Conservation (phyloP, 371 early-diverging fungal genomes). For the Syncephalastrum monosporum region DNA sequence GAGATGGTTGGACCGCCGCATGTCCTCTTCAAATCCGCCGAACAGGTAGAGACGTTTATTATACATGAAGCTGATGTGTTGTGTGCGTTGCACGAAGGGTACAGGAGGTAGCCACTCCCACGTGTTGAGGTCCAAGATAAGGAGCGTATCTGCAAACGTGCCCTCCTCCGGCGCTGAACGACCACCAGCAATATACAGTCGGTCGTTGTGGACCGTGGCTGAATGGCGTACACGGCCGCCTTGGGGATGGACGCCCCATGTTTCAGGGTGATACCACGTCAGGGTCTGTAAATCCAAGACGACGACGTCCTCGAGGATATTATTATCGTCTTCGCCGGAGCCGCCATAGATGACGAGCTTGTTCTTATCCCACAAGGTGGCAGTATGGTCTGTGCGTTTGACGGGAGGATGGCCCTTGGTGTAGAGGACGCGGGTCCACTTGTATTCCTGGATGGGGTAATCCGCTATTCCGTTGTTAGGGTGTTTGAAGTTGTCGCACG, state of each 20-base stretch:
- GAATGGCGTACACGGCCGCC: conserved; percentile 62
- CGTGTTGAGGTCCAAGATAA: conserved; percentile 58
- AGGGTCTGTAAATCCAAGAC: conserved; percentile 57
- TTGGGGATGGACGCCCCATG: conserved; percentile 47
- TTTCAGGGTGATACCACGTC: conserved; percentile 66
- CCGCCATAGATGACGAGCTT: conserved; percentile 77
- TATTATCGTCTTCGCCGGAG: conserved; percentile 57
- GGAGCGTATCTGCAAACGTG: conserved; percentile 50
- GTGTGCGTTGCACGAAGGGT: conserved; percentile 56
- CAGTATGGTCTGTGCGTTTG: conserved; percentile 68
- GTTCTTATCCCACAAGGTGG: conserved; percentile 59
- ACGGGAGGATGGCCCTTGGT: conserved; percentile 62
- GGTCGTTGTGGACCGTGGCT: conserved; percentile 64
- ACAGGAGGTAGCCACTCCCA: conserved; percentile 66
- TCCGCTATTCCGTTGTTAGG: conserved; percentile 10
- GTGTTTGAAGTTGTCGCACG: conserved; percentile 13
- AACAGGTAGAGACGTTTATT: conserved; percentile 60
- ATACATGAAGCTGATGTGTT: conserved; percentile 61
- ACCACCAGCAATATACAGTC: conserved; percentile 68
- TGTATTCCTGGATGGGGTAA: conserved; percentile 20
- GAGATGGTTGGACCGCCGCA: conserved; percentile 61
- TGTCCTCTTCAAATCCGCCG: conserved; percentile 64
- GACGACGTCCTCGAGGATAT: conserved; percentile 60
- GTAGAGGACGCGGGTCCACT: conserved; percentile 61
- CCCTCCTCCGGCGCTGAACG: conserved; percentile 27